Base-by-base conservation (phyloP, 768 basidiomycete genomes). In the Suillus weaverae region DNA sequence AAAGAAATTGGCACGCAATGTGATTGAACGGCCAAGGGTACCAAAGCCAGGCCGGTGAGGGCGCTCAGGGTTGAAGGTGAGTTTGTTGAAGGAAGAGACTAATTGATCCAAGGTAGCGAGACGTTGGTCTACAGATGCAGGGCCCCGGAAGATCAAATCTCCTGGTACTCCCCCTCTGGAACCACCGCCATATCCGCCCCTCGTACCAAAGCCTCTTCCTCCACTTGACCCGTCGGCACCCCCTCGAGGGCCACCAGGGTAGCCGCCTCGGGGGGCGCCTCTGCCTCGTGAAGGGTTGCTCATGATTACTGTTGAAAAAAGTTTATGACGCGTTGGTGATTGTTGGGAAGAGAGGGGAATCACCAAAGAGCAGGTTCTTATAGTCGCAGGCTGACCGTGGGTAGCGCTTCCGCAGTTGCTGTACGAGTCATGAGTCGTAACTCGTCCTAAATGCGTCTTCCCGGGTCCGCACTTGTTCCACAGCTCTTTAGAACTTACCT, bases 1-100 rank as follows among this genome's bases (percentile, higher is more conserved):
- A 68, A 86, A 85, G 69, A 85, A 84, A 64, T 85, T 85, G 41
- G 84, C 73, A 1, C 85, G 81, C 8, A 86, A 70, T 32, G 76
- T 79, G 63, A 81, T 77, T 26, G 69, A 2, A 8, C 59, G 73
- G 11, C 85, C 84, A 8, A 69, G 66, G 1, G 74, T 79, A 20
- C 84, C 84, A 61, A 77, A 84, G 22, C 76, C 78, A 13, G 84
- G 84, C 6, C 84, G 81, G 20, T 74, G 70, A 6, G 85, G 85
- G 18, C 81, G 78, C 8, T 75, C 71, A 14, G 80, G 62, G 26
- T 72, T 70, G 53, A 82, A 50, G 0, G 70, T 65, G 1, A 77
- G 68, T 0, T 74, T 70, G 14, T 69, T 72, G 62, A 81, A 73
- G 0, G 71, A 67, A 7, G 67, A 60, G 50, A 79, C 68, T 30